Base-by-base conservation (phyloP, 163 green algal genomes). In the Chlamydomonas reinhardtii region DNA sequence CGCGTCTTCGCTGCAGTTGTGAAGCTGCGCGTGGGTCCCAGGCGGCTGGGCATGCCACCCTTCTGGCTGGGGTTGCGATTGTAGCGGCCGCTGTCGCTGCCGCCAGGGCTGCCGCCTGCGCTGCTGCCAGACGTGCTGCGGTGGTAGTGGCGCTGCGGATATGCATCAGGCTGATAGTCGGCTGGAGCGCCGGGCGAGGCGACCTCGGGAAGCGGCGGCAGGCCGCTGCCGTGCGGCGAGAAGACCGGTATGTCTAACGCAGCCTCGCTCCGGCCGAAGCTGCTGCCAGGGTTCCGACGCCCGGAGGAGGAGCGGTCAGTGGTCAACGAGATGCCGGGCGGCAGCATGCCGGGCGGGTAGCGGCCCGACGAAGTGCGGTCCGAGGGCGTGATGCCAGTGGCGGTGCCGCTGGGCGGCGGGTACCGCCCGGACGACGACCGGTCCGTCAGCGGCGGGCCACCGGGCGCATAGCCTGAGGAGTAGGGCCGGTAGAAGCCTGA, bases 371-470 rank as follows among this genome's bases (percentile, higher is more conserved):
- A 85, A 0, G 78, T 76, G 12, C 78, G 48, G 48, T 79, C 73
- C 16, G 39, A 66, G 2, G 62, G 11, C 14, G n/a, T 11, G 17
- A n/a, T 27, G 29, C 37, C 15, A 2, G 48, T 34, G 29, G n/a
- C 17, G 48, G 25, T 34, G 73, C 34, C 34, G 22, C 20, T 17
- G 0, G 16, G 73, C 9, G 39, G 17, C 29, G 12, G 73, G 65
- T 68, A 73, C 2, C 77, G 78, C 14, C 66, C 78, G 22, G 65
- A 69, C n/a, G 66, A 85, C 2, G 78, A 76, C 48, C 78, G 66
- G 19, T 85, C 78, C 31, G 34, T 64, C 17, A 77, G 25, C 14
- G 66, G 31, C 16, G 69, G 32, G 6, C 37, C 11, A 31, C 31
- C 52, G 16, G 79, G 79, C 25, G 69, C 64, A 9, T 78, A 69